A percentile compares a stretch with the other conserved stretches of the same genome.
phyloP scores from a whole-genome alignment of 164 flowering plant genomes.

The Chimonanthus salicifolius region DNA sequence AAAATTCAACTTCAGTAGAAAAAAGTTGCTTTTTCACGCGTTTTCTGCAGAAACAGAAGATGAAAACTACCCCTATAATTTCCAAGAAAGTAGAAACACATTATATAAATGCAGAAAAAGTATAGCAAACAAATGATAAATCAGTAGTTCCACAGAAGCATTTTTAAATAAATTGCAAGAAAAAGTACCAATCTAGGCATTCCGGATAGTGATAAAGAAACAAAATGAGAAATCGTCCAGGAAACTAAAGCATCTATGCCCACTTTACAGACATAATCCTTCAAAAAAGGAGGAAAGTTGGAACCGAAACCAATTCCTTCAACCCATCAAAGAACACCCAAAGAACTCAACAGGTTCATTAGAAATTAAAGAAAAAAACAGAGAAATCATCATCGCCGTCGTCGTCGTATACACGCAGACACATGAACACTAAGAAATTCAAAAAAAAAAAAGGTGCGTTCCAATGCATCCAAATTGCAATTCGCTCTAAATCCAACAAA shows the following conservation, averaged over 20 bases:
- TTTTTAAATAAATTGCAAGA: neutral
- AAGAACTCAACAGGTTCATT: constrained; percentile 1
- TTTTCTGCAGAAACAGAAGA: neutral
- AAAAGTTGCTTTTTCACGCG: neutral
- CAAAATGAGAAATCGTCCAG: neutral
- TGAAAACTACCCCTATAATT: neutral
- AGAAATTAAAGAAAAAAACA: too few species aligned
- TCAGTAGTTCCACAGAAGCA: neutral
- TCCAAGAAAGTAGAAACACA: neutral
- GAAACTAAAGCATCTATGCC: neutral
- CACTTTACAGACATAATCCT: neutral
- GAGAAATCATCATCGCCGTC: neutral
- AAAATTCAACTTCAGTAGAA: neutral
- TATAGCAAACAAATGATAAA: too few species aligned
- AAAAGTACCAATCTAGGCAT: neutral
- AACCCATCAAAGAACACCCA: neutral
- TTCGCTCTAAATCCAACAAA: neutral
- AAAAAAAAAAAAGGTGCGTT: neutral
- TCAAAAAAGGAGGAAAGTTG: neutral
- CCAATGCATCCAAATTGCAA: too few species aligned
- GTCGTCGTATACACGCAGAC: too few species aligned
- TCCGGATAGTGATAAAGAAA: neutral
- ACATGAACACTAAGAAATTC: neutral
- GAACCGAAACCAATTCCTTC: neutral
- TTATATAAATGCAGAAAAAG: too few species aligned